Percentiles rank a stretch among this genome's conserved stretches.
Evolutionary conservation across 2,329 filamentous ascomycete genomes (phyloP).

Genomic region (Paraphoma chrysanthemicola): DNA sequence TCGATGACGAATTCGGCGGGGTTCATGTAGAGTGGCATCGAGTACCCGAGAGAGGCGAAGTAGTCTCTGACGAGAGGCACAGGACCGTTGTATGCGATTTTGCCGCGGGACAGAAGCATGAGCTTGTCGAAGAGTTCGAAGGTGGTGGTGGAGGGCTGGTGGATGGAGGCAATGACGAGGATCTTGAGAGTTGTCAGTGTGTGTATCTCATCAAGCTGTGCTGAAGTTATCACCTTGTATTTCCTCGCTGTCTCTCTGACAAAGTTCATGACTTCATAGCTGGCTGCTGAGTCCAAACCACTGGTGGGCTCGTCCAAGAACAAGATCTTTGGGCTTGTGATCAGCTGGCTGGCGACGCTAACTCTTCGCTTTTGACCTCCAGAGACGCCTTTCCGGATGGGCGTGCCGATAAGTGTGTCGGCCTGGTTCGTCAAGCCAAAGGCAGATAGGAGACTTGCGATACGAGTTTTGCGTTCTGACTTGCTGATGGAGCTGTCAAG

Average conservation of each 20-base stretch:
- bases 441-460: constrained; percentile 70
- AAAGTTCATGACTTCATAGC: constrained; percentile 78
- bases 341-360: constrained; percentile 80
- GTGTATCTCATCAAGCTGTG: not conserved
- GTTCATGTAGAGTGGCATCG: constrained; percentile 74
- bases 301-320: constrained; percentile 87
- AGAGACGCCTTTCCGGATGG: constrained; percentile 81
- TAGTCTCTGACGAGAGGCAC: constrained; percentile 66
- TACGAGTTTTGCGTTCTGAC: constrained; percentile 66
- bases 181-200: constrained; percentile 55
- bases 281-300: constrained; percentile 79
- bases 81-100: constrained; percentile 75
- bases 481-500: constrained; percentile 56
- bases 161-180: constrained; percentile 81
- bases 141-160: constrained; percentile 81
- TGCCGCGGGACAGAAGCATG: constrained; percentile 73
- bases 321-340: constrained; percentile 79
- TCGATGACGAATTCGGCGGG: constrained; percentile 83
- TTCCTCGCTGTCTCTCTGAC: constrained; percentile 70
- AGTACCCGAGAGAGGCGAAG: constrained; percentile 54
- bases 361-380: constrained; percentile 85
- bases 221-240: constrained; percentile 63
- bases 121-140: constrained; percentile 84
- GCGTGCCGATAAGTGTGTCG: constrained; percentile 78
- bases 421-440: constrained; percentile 77